A percentile compares a stretch with the other conserved stretches of the same genome.
These are phyloP conservation scores for Boechera divaricarpa DNA, from an alignment of 345 rosid genomes.

Conservation along the genomic window DNA sequence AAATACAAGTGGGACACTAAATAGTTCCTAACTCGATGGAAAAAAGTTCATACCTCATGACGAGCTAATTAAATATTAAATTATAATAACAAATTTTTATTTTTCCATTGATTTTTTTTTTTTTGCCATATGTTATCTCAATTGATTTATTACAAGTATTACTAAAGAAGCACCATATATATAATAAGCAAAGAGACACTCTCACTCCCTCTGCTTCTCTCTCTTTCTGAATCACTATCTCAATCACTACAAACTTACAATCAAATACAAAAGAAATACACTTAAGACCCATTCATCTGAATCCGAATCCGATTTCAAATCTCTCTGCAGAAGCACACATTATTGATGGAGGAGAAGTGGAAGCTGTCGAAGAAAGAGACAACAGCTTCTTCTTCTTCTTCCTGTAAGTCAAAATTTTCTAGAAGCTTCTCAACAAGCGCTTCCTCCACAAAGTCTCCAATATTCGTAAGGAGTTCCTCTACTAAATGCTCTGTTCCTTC, in stretches of 20 bases:
- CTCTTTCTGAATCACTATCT: slow-evolving; percentile 28
- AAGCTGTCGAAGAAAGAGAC: slow-evolving; percentile 63
- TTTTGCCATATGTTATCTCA: slow-evolving; percentile 31
- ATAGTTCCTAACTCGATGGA: slow-evolving; percentile 29
- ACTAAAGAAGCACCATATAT: slow-evolving; percentile 29
- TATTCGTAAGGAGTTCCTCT: slow-evolving; percentile 61
- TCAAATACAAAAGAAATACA: slow-evolving; percentile 29
- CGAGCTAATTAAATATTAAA: slow-evolving; percentile 2
- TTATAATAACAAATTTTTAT: slow-evolving; percentile 10
- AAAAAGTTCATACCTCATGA: slow-evolving; percentile 21
- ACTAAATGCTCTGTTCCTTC: slow-evolving; percentile 51
- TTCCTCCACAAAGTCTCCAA: slow-evolving; percentile 65
- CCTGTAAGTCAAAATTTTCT: slow-evolving; percentile 55
- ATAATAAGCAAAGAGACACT: slow-evolving; percentile 37
- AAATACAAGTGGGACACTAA: slow-evolving; percentile 12
- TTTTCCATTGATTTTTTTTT: slow-evolving; percentile 4
- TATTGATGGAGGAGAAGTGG: slow-evolving; percentile 85
- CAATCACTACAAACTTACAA: slow-evolving; percentile 38
- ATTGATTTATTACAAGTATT: slow-evolving; percentile 17
- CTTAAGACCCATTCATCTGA: slow-evolving; percentile 24
- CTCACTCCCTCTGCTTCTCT: slow-evolving; percentile 30
- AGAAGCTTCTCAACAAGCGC: slow-evolving; percentile 79
- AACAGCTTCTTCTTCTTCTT: slow-evolving; percentile 46
- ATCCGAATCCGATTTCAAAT: slow-evolving; percentile 28
- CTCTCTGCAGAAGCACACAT: slow-evolving; percentile 6